Evolutionary conservation across 768 basidiomycete genomes (phyloP).

Genomic region (Agaricus blazei): DNA sequence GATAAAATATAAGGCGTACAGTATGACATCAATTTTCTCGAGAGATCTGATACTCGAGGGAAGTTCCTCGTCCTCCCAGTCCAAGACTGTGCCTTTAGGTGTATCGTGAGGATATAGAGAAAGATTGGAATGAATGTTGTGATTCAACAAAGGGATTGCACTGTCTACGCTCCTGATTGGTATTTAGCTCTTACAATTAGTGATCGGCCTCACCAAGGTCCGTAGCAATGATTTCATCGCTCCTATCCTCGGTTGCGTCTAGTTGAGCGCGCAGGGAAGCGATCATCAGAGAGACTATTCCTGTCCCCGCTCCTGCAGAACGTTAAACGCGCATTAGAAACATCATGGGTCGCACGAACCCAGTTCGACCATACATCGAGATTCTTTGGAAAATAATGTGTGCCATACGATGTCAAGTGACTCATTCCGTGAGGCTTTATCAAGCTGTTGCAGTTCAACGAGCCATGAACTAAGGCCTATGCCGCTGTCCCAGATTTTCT

Average conservation of each 20-base stretch:
- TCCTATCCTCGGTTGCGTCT: slow-evolving; percentile 10
- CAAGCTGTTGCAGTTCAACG: slow-evolving; percentile 25
- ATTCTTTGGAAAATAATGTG: slow-evolving; percentile 33
- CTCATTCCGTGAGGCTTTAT: neutral
- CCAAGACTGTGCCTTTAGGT: slow-evolving; percentile 42
- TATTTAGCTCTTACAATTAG: neutral
- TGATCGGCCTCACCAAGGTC: slow-evolving; percentile 58
- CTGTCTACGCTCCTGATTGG: slow-evolving; percentile 25
- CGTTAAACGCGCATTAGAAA: neutral
- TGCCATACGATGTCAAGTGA: slow-evolving; percentile 20
- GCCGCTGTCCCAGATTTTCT: slow-evolving; percentile 99
- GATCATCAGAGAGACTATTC: slow-evolving; percentile 69
- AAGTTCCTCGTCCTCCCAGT: slow-evolving; percentile 70
- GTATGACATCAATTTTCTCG: slow-evolving; percentile 53
- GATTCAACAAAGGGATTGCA: slow-evolving; percentile 72
- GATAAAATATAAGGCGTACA: slow-evolving; percentile 42
- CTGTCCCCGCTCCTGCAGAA: slow-evolving; percentile 72
- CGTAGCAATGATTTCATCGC: slow-evolving; percentile 38
- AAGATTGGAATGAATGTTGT: slow-evolving; percentile 55
- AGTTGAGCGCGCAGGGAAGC: slow-evolving; percentile 45
- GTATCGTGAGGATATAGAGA: slow-evolving; percentile 25
- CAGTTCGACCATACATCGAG: slow-evolving; percentile 57
- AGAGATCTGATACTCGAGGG: slow-evolving; percentile 37
- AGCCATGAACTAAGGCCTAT: slow-evolving; percentile 83
- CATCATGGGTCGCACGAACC: slow-evolving; percentile 36